These are phyloP conservation scores for Ensete glaucum DNA, from an alignment of 176 grass and related monocot genomes.

Conservation along the genomic window DNA sequence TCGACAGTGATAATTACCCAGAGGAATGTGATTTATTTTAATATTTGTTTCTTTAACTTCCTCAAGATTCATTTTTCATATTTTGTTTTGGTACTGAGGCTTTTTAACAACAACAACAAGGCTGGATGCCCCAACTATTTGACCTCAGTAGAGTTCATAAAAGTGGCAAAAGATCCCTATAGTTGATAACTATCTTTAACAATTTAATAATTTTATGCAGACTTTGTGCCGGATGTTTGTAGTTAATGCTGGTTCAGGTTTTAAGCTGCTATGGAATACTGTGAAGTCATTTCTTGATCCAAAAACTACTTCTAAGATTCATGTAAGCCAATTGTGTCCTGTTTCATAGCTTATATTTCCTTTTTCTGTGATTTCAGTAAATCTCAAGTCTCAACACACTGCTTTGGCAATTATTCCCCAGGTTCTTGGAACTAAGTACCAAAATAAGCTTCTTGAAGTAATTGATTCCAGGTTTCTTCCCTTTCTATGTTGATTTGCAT, in stretches of 20 bases:
- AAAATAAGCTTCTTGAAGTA: neutral
- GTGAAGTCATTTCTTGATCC: constrained; percentile 1
- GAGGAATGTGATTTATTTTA: neutral
- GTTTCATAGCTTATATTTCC: neutral
- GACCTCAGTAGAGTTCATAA: neutral
- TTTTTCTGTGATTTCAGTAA: neutral
- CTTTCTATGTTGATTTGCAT: neutral
- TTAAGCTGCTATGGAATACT: neutral
- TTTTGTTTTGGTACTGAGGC: neutral
- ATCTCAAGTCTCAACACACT: neutral
- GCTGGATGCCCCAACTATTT: too few species aligned
- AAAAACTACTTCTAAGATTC: neutral
- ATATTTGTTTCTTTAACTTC: neutral
- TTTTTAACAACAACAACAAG: too few species aligned
- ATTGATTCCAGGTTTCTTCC: constrained; percentile 1
- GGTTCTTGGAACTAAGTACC: constrained; percentile 2
- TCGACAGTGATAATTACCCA: neutral
- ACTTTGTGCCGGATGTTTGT: neutral
- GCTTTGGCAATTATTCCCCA: neutral
- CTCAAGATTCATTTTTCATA: neutral
- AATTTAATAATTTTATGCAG: neutral
- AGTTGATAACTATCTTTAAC: neutral
- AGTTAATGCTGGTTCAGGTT: neutral
- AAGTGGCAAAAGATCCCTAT: neutral
- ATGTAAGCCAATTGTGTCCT: neutral